Percentiles rank a stretch among this genome's conserved stretches.
Conservation (phyloP, 495 filamentous ascomycete species). For the Trichoderma reesei region DNA sequence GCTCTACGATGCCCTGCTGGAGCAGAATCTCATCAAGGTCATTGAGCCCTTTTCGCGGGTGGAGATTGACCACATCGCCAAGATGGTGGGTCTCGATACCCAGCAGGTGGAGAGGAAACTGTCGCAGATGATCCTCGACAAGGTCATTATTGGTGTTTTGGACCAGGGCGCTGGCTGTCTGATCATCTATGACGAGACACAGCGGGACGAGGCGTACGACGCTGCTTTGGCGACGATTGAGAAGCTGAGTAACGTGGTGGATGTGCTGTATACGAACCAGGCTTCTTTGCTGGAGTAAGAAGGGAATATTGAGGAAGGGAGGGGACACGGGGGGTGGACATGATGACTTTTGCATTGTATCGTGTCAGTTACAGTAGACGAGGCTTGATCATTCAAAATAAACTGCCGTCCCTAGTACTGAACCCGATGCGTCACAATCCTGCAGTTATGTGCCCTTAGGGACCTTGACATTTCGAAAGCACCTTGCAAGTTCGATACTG, state of each 20-base stretch:
- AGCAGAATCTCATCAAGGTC: conserved; percentile 98
- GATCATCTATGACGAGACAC: conserved; percentile 92
- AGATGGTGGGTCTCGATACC: conserved; percentile 91
- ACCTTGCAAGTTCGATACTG: too few species aligned
- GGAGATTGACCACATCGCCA: conserved; percentile 91
- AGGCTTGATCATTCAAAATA: background rate
- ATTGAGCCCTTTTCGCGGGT: conserved; percentile 97
- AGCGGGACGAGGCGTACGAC: conserved; percentile 88
- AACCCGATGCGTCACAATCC: too few species aligned
- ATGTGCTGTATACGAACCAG: conserved; percentile 95
- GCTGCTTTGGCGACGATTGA: conserved; percentile 89
- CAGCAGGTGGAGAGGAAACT: conserved; percentile 97
- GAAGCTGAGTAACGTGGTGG: conserved; percentile 94
- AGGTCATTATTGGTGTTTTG: conserved; percentile 93
- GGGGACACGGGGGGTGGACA: background rate
- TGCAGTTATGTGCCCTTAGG: too few species aligned
- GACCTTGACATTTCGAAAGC: too few species aligned
- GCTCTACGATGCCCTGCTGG: conserved; percentile 94
- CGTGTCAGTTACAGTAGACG: conserved; percentile 9
- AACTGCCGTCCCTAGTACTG: background rate
- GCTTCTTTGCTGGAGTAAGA: conserved; percentile 83
- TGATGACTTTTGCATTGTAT: background rate
- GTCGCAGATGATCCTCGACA: conserved; percentile 98
- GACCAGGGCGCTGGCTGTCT: conserved; percentile 96
- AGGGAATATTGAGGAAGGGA: background rate